These are phyloP conservation scores for Chimonanthus salicifolius DNA, from an alignment of 164 flowering plant genomes.

Conservation along the genomic window DNA sequence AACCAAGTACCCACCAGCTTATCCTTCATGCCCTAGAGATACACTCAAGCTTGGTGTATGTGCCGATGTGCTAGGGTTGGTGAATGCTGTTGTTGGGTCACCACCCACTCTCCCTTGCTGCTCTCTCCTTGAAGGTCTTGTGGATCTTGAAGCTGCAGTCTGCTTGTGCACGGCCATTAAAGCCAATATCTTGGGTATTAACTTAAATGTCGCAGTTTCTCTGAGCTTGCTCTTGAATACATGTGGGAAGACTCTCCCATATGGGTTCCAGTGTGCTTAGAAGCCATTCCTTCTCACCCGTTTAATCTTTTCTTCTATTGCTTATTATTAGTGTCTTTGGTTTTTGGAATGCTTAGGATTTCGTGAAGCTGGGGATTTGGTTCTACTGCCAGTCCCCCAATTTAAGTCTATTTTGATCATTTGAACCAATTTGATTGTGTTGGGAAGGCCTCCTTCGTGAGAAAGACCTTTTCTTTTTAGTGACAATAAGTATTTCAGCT, in stretches of 20 bases:
- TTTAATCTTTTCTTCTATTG: not conserved
- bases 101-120: conserved; percentile 47
- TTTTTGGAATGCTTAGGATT: not conserved
- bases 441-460: not conserved
- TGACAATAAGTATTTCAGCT: too few species aligned
- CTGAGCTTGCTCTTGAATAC: conserved; percentile 37
- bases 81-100: conserved; percentile 20
- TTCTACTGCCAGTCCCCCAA: not conserved
- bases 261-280: conserved; percentile 42
- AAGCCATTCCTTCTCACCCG: not conserved
- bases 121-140: conserved; percentile 41
- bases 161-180: conserved; percentile 63
- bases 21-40: conserved; percentile 48
- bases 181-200: conserved; percentile 47
- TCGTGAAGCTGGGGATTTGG: not conserved
- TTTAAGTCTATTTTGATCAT: not conserved
- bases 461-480: too few species aligned
- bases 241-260: conserved; percentile 38
- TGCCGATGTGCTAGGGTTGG: conserved; percentile 37
- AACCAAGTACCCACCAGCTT: conserved; percentile 19
- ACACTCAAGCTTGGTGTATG: conserved; percentile 55
- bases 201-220: conserved; percentile 38
- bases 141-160: conserved; percentile 43
- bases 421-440: not conserved
- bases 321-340: not conserved